Percentiles rank a stretch among this genome's conserved stretches.
These are phyloP conservation scores for Acacia melanoxylon DNA, from an alignment of 306 rosid genomes.

Conservation along the genomic window DNA sequence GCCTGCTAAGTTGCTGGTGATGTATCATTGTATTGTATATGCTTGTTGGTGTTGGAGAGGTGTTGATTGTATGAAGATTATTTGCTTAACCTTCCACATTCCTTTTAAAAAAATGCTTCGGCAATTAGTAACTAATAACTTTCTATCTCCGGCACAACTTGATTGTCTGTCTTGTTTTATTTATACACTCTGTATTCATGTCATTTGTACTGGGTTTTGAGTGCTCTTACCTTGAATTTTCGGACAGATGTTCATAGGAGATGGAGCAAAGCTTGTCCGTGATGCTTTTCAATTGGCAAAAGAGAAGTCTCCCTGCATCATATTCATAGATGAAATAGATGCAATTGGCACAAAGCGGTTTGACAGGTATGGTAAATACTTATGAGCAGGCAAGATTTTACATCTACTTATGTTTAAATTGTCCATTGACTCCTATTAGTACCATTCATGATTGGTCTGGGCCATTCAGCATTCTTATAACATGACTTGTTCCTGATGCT, in stretches of 20 bases:
- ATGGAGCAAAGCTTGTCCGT: constrained; percentile 97
- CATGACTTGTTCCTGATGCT: constrained; percentile 20
- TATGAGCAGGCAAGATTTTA: neutral
- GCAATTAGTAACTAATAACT: constrained; percentile 14
- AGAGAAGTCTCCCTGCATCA: constrained; percentile 96
- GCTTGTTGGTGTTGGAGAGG: neutral
- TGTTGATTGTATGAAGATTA: constrained; percentile 11
- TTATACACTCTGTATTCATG: neutral
- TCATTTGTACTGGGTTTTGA: neutral
- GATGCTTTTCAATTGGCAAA: constrained; percentile 95
- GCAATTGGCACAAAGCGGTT: constrained; percentile 97
- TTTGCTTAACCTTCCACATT: constrained; percentile 10
- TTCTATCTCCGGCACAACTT: neutral
- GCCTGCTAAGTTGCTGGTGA: neutral
- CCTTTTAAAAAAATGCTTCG: neutral
- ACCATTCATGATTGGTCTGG: neutral
- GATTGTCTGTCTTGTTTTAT: neutral
- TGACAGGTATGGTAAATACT: constrained; percentile 64
- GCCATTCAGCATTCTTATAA: constrained; percentile 28
- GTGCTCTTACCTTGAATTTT: constrained; percentile 11
- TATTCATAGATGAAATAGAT: constrained; percentile 97
- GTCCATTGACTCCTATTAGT: neutral
- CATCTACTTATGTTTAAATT: constrained; percentile 2
- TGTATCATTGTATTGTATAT: neutral
- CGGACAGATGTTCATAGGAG: constrained; percentile 87